phyloP scores from a whole-genome alignment of 768 basidiomycete genomes.

The Mycena filopes region DNA sequence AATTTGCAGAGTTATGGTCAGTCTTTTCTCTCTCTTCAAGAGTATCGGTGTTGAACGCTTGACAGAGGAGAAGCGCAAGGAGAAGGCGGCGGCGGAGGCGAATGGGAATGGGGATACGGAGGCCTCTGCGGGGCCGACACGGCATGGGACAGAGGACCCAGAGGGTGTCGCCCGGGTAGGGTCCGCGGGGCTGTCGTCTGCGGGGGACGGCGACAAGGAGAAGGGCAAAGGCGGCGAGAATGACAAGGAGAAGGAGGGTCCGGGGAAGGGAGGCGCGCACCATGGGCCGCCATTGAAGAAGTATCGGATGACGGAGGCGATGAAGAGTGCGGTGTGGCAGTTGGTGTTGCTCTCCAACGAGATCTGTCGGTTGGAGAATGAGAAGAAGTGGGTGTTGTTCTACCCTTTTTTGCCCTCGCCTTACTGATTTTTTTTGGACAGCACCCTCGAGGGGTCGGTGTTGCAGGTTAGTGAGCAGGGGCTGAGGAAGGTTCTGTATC shows the following conservation, averaged over 20 bases:
- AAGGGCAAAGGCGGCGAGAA: slow-evolving; percentile 34
- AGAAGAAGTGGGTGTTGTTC: slow-evolving; percentile 50
- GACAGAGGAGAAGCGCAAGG: slow-evolving; percentile 66
- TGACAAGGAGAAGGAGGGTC: slow-evolving; percentile 45
- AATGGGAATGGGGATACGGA: slow-evolving; percentile 39
- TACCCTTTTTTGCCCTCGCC: neutral
- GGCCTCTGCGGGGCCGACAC: slow-evolving; percentile 52
- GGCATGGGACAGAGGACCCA: slow-evolving; percentile 60
- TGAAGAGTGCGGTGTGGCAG: slow-evolving; percentile 86
- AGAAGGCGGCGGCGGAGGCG: slow-evolving; percentile 44
- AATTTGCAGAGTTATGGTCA: slow-evolving; percentile 76
- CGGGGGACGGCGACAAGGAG: slow-evolving; percentile 40
- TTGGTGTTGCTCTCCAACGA: slow-evolving; percentile 86
- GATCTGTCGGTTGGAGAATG: slow-evolving; percentile 71
- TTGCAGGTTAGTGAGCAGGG: slow-evolving; percentile 85
- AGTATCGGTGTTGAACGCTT: too few relatives aligned
- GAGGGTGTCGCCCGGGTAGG: slow-evolving; percentile 38
- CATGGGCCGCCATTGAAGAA: slow-evolving; percentile 78
- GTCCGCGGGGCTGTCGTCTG: slow-evolving; percentile 22
- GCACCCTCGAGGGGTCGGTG: slow-evolving; percentile 72
- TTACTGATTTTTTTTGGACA: slow-evolving; percentile 28
- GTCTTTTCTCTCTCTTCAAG: slow-evolving; percentile 24
- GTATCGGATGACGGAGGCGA: slow-evolving; percentile 81
- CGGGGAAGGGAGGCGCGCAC: slow-evolving; percentile 39
- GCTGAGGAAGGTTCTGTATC: slow-evolving; percentile 81